phyloP scores from a whole-genome alignment of 176 grass and related monocot genomes.

The Oryza australiensis region DNA sequence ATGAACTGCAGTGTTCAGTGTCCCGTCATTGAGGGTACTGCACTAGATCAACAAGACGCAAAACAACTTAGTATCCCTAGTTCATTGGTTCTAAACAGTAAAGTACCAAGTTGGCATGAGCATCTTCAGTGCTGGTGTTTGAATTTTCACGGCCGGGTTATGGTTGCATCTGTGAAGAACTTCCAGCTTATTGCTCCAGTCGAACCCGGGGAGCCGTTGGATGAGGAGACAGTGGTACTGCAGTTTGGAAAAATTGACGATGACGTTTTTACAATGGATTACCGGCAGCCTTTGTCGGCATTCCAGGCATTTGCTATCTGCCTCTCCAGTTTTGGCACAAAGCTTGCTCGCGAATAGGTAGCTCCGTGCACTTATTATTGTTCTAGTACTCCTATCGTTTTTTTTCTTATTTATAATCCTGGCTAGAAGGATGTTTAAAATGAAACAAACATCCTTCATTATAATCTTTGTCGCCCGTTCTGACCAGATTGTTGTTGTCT shows the following conservation, averaged over 20 bases:
- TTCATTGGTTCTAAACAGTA: conserved; percentile 57
- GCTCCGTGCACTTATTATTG: no score
- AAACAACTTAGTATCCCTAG: neutral
- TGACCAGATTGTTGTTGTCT: no score
- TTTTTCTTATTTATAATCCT: no score
- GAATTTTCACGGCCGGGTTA: conserved; percentile 61
- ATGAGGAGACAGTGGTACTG: conserved; percentile 57
- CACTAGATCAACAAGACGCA: neutral
- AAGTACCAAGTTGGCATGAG: conserved; percentile 59
- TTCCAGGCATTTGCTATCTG: conserved; percentile 74
- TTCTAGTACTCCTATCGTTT: no score
- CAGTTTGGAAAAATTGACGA: conserved; percentile 68
- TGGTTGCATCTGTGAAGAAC: conserved; percentile 69
- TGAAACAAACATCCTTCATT: no score
- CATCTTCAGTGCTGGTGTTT: conserved; percentile 67
- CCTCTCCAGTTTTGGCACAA: conserved; percentile 61
- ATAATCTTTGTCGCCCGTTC: no score
- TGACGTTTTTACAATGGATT: conserved; percentile 69
- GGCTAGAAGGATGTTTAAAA: no score
- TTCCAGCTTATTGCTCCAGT: conserved; percentile 59
- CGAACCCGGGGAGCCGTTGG: neutral
- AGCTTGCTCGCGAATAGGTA: no score
- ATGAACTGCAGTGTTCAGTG: conserved; percentile 56
- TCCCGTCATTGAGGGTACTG: neutral
- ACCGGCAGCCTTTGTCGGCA: conserved; percentile 49